phyloP scores from a whole-genome alignment of 345 rosid genomes.

The Hypericum androsaemum region DNA sequence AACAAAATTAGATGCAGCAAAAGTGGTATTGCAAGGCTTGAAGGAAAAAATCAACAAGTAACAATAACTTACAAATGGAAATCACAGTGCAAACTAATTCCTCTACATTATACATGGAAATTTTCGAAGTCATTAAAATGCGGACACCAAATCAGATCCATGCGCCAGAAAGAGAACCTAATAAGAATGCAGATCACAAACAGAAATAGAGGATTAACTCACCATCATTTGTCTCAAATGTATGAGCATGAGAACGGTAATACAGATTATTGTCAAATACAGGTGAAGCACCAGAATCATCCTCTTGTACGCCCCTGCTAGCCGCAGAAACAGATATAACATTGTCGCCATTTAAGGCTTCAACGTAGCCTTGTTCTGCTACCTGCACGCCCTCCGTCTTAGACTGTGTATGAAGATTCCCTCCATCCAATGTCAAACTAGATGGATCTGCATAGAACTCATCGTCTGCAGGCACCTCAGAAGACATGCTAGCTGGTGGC shows the following conservation, averaged over 20 bases:
- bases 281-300: conserved; percentile 46
- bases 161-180: no score
- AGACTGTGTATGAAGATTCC: conserved; percentile 37
- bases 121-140: no score
- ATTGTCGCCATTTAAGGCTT: conserved; percentile 8
- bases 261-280: conserved; percentile 47
- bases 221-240: conserved; percentile 59
- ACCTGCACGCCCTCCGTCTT: conserved; percentile 43
- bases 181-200: no score
- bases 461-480: conserved; percentile 44
- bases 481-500: conserved; percentile 30
- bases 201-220: conserved; percentile 1
- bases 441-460: conserved; percentile 41
- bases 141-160: no score
- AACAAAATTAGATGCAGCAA: conserved; percentile 3
- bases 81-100: no score
- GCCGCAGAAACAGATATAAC: conserved; percentile 23
- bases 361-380: conserved; percentile 43
- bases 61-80: neutral
- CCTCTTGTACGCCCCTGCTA: conserved; percentile 51
- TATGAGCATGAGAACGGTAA: conserved; percentile 46
- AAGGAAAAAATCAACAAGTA: neutral
- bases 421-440: conserved; percentile 43
- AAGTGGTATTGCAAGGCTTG: neutral
- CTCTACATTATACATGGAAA: no score